Evolutionary conservation across 805 yeast genomes (phyloP), one percentile per base, ranked within the genome.

Genomic region (Candida manassasensis): DNA sequence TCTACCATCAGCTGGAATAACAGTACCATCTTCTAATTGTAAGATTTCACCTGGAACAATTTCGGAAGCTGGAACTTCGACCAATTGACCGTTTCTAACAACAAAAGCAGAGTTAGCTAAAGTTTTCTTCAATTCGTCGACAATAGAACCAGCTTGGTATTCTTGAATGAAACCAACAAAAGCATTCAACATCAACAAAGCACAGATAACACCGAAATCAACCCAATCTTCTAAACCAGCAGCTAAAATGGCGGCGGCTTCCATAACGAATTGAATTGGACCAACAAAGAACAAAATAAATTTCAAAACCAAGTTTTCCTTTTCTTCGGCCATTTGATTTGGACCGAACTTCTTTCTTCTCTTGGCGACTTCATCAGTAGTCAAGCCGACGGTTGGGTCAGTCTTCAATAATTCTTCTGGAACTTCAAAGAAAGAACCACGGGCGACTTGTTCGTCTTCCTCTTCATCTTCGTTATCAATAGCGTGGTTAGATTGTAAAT

Each of bases 181-280:
- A 47, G 96, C 96, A 70, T 88, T 88, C 62, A 88, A 78, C 65
- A 81, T 52, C 54, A 88, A 74, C 53, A 88, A 71, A 69, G 83
- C 96, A 67, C 85, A 79, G 62, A 88, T 88, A 63, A 88, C 97
- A 79, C 97, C 96, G 75, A 88, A 88, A 78, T 88, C 96, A 59
- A 88, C 96, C 96, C 96, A 88, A 73, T 89, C 96, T 72, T 86
- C 86, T 55, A 86, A 75, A 81, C 95, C 96, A 49, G 95, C 95
- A 59, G 96, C 95, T 65, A 86, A 73, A 48, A 86, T 77, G 53
- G 96, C 95, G 57, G 96, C 96, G 58, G 90, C 94, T 73, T 86
- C 95, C 96, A 86, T 86, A 60, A 86, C 95, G 80, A 87, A 86
- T 73, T 87, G 96, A 63, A 86, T 86, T 50, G 96, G 96, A 71